Percentiles rank a stretch among this genome's conserved stretches.
phyloP scores from a whole-genome alignment of 75 land plant genomes.

The Picea sitchensis region DNA sequence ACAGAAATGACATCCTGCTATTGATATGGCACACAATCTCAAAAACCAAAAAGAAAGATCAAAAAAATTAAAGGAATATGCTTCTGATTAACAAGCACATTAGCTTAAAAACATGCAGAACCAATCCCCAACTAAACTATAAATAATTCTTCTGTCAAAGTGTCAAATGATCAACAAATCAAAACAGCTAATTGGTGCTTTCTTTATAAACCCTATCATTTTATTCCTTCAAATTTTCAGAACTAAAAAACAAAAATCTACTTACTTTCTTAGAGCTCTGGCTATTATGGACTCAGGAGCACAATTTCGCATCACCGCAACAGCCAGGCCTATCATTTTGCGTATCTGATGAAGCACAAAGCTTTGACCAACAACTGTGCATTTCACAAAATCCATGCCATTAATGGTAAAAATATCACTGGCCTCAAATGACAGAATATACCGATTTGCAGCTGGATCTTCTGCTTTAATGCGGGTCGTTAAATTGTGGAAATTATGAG shows the following conservation, averaged over 20 bases:
- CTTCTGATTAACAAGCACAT: too few relatives aligned
- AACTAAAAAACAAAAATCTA: neutral
- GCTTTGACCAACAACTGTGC: conserved; percentile 92
- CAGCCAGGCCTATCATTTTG: conserved; percentile 92
- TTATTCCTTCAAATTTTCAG: neutral
- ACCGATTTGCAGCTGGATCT: conserved; percentile 81
- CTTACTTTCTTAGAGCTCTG: conserved; percentile 68
- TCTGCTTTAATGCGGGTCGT: conserved; percentile 83
- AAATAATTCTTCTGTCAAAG: too few relatives aligned
- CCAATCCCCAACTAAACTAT: too few relatives aligned
- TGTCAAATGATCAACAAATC: too few relatives aligned
- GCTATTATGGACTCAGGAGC: conserved; percentile 79
- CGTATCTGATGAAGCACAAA: conserved; percentile 99
- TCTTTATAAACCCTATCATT: neutral
- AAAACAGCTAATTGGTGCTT: neutral
- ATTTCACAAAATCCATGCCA: conserved; percentile 80
- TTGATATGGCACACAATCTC: neutral
- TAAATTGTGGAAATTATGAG: conserved; percentile 96
- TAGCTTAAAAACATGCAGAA: too few relatives aligned
- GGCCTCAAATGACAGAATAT: conserved; percentile 79
- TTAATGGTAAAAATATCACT: conserved; percentile 43
- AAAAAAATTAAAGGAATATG: neutral
- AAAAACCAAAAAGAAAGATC: neutral
- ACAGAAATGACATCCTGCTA: neutral
- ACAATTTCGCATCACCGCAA: conserved; percentile 84